Base-by-base conservation (phyloP, 306 rosid genomes). In the Urtica urens region DNA sequence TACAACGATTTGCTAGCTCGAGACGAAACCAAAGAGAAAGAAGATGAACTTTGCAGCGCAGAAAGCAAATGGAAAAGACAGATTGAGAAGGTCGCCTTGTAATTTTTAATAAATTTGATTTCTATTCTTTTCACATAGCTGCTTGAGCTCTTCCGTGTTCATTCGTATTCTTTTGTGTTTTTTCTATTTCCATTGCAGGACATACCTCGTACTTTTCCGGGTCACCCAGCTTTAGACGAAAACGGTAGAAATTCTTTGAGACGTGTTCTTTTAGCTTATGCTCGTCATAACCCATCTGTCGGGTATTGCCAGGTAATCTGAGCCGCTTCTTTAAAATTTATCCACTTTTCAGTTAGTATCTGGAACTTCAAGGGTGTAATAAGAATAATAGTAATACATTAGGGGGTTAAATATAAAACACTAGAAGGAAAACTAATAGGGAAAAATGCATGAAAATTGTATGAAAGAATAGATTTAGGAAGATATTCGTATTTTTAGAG, bases 21-120 rank as follows among this genome's bases (percentile, higher is more conserved):
- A 72, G 45, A 42, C 44, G 77, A 76, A 69, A 65, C 50, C 71
- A 45, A 66, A 55, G 79, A 62, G 41, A 59, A 57, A 43, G 78
- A 76, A 59, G 68, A 47, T 55, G n/a, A n/a, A n/a, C 18, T 66
- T 57, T 67, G 79, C 58, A 71, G 58, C 55, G 80, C 74, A 61
- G 68, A 72, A 25, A 67, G 71, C 64, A 81, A 90, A 74, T 81
- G 95, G 87, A 90, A 69, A 79, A 81, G 77, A 76, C 95, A 90
- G 85, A 90, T 90, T 81, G 97, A 90, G 97, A 90, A 90, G 97
- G 97, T 85, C 90, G n/a, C n/a, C n/a, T n/a, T n/a, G n/a, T n/a
- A n/a, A n/a, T n/a, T n/a, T n/a, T n/a, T n/a, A n/a, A n/a, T n/a
- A n/a, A n/a, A 74, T 68, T 88, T 75, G 87, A 76, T 83, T 94